Evolutionary conservation across 371 early-diverging fungal genomes (phyloP).

Genomic region (Mucor lusitanicus): DNA sequence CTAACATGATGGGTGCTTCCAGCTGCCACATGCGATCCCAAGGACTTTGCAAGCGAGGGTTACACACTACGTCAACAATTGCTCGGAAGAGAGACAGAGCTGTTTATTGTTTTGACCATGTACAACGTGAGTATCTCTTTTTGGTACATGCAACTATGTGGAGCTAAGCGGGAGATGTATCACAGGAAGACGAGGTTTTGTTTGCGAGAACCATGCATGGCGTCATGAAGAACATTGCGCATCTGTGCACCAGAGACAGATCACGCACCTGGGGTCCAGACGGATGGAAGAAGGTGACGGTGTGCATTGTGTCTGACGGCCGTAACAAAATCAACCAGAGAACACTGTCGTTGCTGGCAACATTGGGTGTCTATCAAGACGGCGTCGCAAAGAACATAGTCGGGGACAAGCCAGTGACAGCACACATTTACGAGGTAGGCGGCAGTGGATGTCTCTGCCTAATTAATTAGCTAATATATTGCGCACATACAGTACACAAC

Average conservation of each 20-base stretch:
- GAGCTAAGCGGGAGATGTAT: too few relatives aligned
- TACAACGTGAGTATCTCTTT: conserved; percentile 60
- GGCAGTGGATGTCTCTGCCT: not conserved
- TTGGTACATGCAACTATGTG: too few relatives aligned
- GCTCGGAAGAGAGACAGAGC: conserved; percentile 76
- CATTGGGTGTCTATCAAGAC: conserved; percentile 93
- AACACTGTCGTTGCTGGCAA: conserved; percentile 73
- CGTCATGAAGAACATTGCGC: conserved; percentile 89
- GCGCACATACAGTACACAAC: conserved; percentile 79
- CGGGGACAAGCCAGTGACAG: conserved; percentile 61
- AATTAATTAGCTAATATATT: conserved; percentile 38
- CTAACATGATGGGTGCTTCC: conserved; percentile 28
- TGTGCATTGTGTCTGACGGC: conserved; percentile 87
- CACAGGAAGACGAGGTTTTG: conserved; percentile 84
- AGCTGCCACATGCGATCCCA: conserved; percentile 82
- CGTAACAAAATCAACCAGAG: conserved; percentile 70
- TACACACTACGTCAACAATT: conserved; percentile 86
- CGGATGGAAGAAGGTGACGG: conserved; percentile 92
- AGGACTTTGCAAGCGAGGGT: conserved; percentile 72
- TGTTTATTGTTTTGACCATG: conserved; percentile 89
- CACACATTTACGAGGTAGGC: conserved; percentile 81
- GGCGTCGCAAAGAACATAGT: conserved; percentile 75
- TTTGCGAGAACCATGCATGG: conserved; percentile 91
- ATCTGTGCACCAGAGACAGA: conserved; percentile 80
- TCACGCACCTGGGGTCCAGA: conserved; percentile 85